Conservation (phyloP, 495 filamentous ascomycete genomes). For the Penicillium antarcticum region DNA sequence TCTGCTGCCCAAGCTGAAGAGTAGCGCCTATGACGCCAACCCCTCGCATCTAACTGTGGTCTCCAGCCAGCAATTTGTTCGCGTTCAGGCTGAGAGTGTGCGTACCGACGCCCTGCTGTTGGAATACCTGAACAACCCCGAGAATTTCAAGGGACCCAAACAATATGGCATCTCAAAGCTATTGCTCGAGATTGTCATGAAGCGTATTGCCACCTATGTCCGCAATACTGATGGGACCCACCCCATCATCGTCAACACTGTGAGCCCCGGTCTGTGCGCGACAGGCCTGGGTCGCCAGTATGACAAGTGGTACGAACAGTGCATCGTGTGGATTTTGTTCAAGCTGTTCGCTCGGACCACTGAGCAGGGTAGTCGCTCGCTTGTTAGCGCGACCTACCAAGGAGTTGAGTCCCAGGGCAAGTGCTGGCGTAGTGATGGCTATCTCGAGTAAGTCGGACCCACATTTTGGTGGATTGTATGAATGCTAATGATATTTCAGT, state of each 20-base stretch:
- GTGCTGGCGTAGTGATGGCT: constrained; percentile 48
- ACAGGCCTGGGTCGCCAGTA: constrained; percentile 41
- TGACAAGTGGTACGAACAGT: constrained; percentile 34
- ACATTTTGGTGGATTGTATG: background rate
- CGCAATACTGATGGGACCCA: constrained; percentile 32
- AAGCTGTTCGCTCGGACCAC: constrained; percentile 44
- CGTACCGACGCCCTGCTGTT: constrained; percentile 30
- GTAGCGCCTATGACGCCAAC: constrained; percentile 18
- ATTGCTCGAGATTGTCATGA: constrained; percentile 43
- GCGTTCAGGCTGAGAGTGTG: constrained; percentile 33
- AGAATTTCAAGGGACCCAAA: constrained; percentile 27
- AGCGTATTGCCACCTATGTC: constrained; percentile 30
- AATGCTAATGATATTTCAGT: constrained; percentile 18
- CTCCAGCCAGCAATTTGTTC: constrained; percentile 41
- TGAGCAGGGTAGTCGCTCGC: constrained; percentile 47
- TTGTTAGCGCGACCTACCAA: constrained; percentile 49
- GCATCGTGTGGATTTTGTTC: constrained; percentile 32
- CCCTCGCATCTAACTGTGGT: constrained; percentile 38
- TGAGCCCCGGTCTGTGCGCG: constrained; percentile 42
- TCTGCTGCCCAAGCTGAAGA: constrained; percentile 48
- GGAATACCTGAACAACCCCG: constrained; percentile 29
- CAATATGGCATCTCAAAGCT: constrained; percentile 49
- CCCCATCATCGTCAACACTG: constrained; percentile 44
- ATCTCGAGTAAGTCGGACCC: constrained; percentile 36
- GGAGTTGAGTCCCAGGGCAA: constrained; percentile 48